Percentiles rank a stretch among this genome's conserved stretches.
Conservation (phyloP, 176 grass and related monocot species). For the Ananas comosus region DNA sequence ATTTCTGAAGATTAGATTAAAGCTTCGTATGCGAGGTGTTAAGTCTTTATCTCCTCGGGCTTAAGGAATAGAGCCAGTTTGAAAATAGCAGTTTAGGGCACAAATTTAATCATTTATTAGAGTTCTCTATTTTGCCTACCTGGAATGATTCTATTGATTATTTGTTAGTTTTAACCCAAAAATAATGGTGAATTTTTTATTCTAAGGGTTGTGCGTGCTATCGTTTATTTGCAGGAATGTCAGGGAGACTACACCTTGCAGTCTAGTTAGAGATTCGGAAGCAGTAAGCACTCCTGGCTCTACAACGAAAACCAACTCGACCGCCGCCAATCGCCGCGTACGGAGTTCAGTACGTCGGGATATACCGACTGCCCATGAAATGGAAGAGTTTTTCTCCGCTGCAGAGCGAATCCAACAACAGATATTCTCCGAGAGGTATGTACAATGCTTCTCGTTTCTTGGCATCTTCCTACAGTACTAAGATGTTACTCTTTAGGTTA, state of each 20-base stretch:
- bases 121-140: not conserved
- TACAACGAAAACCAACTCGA: slow-evolving; percentile 20
- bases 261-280: slow-evolving; percentile 22
- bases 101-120: not conserved
- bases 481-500: not conserved
- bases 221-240: slow-evolving; percentile 17
- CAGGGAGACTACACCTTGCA: slow-evolving; percentile 43
- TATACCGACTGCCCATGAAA: slow-evolving; percentile 20
- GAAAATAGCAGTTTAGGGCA: not conserved
- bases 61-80: too few relatives aligned
- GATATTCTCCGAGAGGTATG: slow-evolving; percentile 38
- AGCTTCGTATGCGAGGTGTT: too few relatives aligned
- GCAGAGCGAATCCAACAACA: slow-evolving; percentile 28
- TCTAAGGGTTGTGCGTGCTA: not conserved
- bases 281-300: slow-evolving; percentile 23
- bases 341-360: slow-evolving; percentile 8
- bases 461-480: not conserved
- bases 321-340: not conserved
- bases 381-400: slow-evolving; percentile 38
- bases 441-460: not conserved
- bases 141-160: not conserved
- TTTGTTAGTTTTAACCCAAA: not conserved
- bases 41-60: too few relatives aligned
- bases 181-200: not conserved
- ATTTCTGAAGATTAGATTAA: too few relatives aligned